phyloP scores from a whole-genome alignment of 2,329 filamentous ascomycete species.

The Scopulariopsis brevicaulis region DNA sequence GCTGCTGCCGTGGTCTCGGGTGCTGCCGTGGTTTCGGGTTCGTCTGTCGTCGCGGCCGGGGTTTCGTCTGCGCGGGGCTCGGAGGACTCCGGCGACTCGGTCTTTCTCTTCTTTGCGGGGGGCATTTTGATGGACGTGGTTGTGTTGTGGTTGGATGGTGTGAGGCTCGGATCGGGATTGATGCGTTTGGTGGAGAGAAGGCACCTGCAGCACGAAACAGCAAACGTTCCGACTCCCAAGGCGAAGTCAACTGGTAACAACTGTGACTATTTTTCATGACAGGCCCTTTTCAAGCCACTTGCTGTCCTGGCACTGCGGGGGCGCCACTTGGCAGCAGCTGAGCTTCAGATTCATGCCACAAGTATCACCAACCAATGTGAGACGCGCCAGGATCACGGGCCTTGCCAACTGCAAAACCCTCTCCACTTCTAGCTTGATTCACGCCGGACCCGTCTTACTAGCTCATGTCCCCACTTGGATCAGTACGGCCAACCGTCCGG shows the following conservation, averaged over 20 bases:
- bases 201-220: neutral
- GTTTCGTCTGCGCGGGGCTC: neutral
- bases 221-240: neutral
- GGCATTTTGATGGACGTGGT: neutral
- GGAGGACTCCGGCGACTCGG: neutral
- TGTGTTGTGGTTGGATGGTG: neutral
- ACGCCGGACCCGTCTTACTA: neutral
- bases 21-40: constrained; percentile 8
- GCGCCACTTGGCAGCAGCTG: neutral
- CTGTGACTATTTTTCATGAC: too few species aligned
- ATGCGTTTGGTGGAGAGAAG: neutral
- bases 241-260: too few species aligned
- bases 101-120: constrained; percentile 4
- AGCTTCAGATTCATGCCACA: neutral
- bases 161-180: neutral
- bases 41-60: neutral
- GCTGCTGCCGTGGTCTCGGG: neutral
- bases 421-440: neutral
- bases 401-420: neutral
- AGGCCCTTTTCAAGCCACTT: too few species aligned
- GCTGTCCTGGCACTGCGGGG: too few species aligned
- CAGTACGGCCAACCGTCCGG: neutral
- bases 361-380: neutral
- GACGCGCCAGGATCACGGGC: neutral
- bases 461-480: neutral